A percentile compares a stretch with the other conserved stretches of the same genome.
Conservation (phyloP, 495 filamentous ascomycete genomes). For the Paragyromitra xinjiangensis region DNA sequence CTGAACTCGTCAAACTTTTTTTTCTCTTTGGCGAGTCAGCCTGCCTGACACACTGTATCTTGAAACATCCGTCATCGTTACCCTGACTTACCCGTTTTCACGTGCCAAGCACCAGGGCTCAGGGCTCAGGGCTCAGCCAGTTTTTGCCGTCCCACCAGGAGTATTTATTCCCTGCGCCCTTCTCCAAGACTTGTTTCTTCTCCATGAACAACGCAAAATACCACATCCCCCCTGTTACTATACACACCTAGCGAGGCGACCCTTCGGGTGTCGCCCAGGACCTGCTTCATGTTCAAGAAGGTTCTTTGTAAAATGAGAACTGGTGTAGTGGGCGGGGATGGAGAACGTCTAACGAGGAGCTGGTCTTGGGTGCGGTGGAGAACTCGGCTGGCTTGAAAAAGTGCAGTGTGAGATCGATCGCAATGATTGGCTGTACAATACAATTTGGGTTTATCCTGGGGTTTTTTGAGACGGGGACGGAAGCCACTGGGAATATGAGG, state of each 20-base stretch:
- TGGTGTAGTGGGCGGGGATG: constrained; percentile 62
- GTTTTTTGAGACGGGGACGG: not conserved
- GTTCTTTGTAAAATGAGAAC: constrained; percentile 60
- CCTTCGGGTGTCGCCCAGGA: constrained; percentile 63
- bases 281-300: constrained; percentile 63
- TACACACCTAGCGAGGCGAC: constrained; percentile 70
- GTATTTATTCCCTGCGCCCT: constrained; percentile 26
- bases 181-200: constrained; percentile 60
- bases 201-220: constrained; percentile 74
- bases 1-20: constrained; percentile 17
- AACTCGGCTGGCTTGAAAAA: constrained; percentile 54
- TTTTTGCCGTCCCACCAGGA: constrained; percentile 13
- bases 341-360: constrained; percentile 65
- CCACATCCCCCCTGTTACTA: constrained; percentile 59
- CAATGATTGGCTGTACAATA: constrained; percentile 76
- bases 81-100: not conserved
- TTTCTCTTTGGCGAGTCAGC: not conserved
- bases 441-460: constrained; percentile 56
- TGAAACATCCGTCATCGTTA: constrained; percentile 12
- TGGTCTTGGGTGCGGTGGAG: constrained; percentile 76
- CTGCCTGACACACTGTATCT: constrained; percentile 12
- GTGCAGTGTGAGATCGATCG: constrained; percentile 66
- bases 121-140: constrained; percentile 25
- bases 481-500: not conserved
- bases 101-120: constrained; percentile 32